phyloP scores from a whole-genome alignment of 805 yeast genomes.

The Candida coquimbonensis region DNA sequence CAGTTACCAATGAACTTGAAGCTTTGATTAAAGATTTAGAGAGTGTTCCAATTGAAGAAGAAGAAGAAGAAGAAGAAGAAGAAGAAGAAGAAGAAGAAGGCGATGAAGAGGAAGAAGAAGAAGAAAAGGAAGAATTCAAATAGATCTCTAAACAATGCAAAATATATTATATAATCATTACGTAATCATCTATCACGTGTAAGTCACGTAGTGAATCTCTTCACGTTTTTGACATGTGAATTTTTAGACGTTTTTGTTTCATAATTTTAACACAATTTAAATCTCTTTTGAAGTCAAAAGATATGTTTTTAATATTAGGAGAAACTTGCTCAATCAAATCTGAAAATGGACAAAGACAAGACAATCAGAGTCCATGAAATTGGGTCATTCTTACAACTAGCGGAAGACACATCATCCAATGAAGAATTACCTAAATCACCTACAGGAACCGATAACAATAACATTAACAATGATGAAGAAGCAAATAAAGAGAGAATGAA shows the following conservation, averaged over 20 bases:
- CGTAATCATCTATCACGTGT: too few relatives aligned
- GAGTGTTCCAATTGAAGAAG: slow-evolving; percentile 38
- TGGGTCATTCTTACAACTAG: too few relatives aligned
- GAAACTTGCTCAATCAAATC: too few relatives aligned
- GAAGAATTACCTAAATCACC: not conserved
- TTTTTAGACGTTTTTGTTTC: not conserved
- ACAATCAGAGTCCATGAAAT: too few relatives aligned
- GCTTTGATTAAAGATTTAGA: slow-evolving; percentile 38
- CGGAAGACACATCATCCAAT: not conserved
- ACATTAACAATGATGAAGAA: too few relatives aligned
- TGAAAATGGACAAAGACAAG: too few relatives aligned
- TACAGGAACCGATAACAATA: too few relatives aligned
- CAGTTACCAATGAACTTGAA: slow-evolving; percentile 43
- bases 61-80: slow-evolving; percentile 29
- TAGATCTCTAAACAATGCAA: not conserved
- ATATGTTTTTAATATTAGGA: not conserved
- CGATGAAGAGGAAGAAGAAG: slow-evolving; percentile 2
- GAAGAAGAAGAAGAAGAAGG: slow-evolving; percentile 19
- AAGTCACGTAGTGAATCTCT: not conserved
- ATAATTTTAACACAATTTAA: not conserved
- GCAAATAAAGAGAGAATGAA: not conserved
- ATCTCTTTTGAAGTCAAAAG: not conserved
- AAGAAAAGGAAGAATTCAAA: not conserved
- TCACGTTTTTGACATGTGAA: slow-evolving; percentile 1
- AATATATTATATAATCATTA: too few relatives aligned